Evolutionary conservation across 2,329 filamentous ascomycete species (phyloP).

Genomic region (Diaporthe capsici): DNA sequence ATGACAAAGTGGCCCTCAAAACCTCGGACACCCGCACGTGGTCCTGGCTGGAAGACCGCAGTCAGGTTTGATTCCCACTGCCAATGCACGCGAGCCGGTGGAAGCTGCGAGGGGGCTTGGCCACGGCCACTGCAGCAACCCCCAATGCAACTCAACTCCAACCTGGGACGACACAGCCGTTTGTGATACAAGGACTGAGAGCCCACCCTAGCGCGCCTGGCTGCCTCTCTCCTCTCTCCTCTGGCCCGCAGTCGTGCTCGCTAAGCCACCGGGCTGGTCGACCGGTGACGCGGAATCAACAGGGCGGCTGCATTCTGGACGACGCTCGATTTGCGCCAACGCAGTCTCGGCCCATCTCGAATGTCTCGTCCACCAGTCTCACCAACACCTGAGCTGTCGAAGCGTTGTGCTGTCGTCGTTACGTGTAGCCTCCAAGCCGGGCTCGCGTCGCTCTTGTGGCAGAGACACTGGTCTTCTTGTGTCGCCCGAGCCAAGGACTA

Average conservation of each 20-base stretch:
- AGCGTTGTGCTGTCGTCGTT: conserved; percentile 16
- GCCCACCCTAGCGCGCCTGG: conserved; percentile 24
- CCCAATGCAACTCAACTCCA: background rate
- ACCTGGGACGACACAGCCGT: conserved; percentile 16
- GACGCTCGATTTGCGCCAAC: conserved; percentile 4
- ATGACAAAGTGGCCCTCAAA: background rate
- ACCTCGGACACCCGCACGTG: conserved; percentile 11
- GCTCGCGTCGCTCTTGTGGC: conserved; percentile 21
- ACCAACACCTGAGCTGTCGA: conserved; percentile 22
- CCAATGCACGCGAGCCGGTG: background rate
- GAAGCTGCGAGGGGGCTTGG: background rate
- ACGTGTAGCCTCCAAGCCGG: conserved; percentile 14
- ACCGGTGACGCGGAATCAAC: conserved; percentile 18
- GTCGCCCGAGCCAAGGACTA: conserved; percentile 12
- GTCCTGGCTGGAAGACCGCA: background rate
- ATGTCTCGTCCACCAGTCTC: conserved; percentile 27
- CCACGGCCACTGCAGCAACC: conserved; percentile 5
- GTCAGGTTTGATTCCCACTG: background rate
- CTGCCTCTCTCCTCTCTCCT: background rate
- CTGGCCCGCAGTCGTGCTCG: conserved; percentile 2
- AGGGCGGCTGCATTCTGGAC: conserved; percentile 25
- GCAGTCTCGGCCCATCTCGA: conserved; percentile 3
- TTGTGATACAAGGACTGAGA: background rate
- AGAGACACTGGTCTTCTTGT: conserved; percentile 27
- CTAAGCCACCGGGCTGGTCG: conserved; percentile 31